Base-by-base conservation (phyloP, 163 green algal species). In the Chlamydomonas reinhardtii region DNA sequence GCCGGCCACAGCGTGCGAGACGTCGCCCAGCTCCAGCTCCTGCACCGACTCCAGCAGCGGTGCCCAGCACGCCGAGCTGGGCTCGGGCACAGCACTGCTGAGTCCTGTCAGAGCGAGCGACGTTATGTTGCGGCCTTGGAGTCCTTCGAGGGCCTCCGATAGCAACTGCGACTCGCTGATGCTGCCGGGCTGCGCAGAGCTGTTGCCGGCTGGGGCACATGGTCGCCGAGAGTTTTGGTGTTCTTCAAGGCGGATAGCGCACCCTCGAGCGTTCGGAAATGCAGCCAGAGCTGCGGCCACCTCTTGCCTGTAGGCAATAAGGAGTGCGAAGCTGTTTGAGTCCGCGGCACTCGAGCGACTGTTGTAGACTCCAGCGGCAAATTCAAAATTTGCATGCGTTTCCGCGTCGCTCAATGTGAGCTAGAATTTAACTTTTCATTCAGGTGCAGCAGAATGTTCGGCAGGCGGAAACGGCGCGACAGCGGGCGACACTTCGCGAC, bases 11-110 rank as follows among this genome's bases (percentile, higher is more conserved):
- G 27, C 12, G 34, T 79, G 79, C n/a, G 35, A 66, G 27, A 11
- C 19, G 52, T 78, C 56, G 54, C 24, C 34, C 31, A 86, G 25
- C 34, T 86, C 80, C 15, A 86, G 70, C 54, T 86, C 69, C 2
- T 79, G 80, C 6, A 29, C 19, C 19, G 56, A n/a, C 2, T 20
- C 32, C 15, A 74, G 56, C 34, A 52, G 35, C 1, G 52, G 48
- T 1, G 12, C 48, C 34, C 27, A 79, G 69, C 4, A 24, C 17
- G 0, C 32, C 31, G 20, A 39, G 70, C 0, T 27, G 5, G 11
- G 80, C 56, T 29, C 22, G 20, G 16, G 32, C 3, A 56, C 70
- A 66, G 27, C 16, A 0, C 2, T 80, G 52, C 35, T 79, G 34
- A 66, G 59, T 4, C 59, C 59, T 2, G 24, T 31, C 17, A n/a